These are phyloP conservation scores for Leccinum rimulosum DNA, from an alignment of 768 basidiomycete genomes.

Conservation along the genomic window DNA sequence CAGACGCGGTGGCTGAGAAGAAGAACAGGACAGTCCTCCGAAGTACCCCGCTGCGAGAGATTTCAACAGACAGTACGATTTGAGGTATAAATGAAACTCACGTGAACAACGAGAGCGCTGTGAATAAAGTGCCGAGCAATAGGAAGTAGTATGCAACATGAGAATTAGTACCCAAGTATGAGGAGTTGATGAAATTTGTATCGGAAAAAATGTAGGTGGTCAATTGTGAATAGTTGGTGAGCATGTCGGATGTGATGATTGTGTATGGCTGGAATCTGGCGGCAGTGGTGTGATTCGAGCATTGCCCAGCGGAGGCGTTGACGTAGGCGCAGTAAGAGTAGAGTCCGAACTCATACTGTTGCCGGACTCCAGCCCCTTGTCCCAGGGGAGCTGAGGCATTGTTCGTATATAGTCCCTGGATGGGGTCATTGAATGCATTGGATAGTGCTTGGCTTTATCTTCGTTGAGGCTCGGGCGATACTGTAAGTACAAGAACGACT, in stretches of 20 bases:
- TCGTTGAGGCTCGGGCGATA: not conserved
- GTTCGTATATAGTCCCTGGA: conserved; percentile 61
- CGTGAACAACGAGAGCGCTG: conserved; percentile 65
- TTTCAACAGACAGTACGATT: conserved; percentile 3
- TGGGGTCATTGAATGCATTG: conserved; percentile 52
- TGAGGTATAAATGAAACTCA: conserved; percentile 36
- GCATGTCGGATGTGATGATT: conserved; percentile 66
- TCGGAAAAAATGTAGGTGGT: conserved; percentile 51
- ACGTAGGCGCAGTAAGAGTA: conserved; percentile 79
- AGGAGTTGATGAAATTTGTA: conserved; percentile 57
- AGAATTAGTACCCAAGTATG: conserved; percentile 60
- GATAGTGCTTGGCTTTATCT: conserved; percentile 47
- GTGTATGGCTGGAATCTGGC: conserved; percentile 63
- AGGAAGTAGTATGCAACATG: conserved; percentile 75
- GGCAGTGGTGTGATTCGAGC: conserved; percentile 60
- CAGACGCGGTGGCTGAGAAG: conserved; percentile 59
- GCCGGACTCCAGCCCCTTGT: conserved; percentile 56
- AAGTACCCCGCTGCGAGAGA: conserved; percentile 53
- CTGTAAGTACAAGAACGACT: conserved; percentile 17
- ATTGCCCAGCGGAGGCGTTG: conserved; percentile 55
- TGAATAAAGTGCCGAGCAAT: conserved; percentile 66
- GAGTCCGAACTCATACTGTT: conserved; percentile 75
- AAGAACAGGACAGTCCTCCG: conserved; percentile 67
- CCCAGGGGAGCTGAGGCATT: conserved; percentile 64
- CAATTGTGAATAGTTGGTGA: conserved; percentile 54